Percentiles rank a stretch among this genome's conserved stretches.
Conservation (phyloP, 305 asterid species). For the Rubia peregrina region DNA sequence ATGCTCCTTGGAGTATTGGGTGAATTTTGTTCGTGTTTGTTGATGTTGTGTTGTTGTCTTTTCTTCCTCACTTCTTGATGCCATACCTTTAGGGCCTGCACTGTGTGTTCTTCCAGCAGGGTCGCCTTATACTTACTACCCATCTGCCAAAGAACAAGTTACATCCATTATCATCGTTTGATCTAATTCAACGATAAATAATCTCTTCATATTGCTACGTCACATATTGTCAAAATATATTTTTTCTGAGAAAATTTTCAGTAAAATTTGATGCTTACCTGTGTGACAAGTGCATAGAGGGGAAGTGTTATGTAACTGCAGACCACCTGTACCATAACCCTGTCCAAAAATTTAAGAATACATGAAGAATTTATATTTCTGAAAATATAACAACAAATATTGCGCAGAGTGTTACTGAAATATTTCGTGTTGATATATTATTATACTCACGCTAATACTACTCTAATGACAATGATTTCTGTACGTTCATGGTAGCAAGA, state of each 20-base stretch:
- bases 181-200: not conserved
- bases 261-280: constrained; percentile 28
- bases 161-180: not conserved
- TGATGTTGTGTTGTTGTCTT: constrained; percentile 11
- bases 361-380: not conserved
- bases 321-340: constrained; percentile 59
- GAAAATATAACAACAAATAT: not conserved
- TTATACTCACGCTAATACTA: constrained; percentile 59
- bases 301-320: constrained; percentile 79
- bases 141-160: constrained; percentile 32
- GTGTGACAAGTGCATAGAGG: constrained; percentile 74
- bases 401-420: not conserved
- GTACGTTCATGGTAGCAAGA: constrained; percentile 60
- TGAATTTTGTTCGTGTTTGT: constrained; percentile 8
- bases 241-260: no score
- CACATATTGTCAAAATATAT: no score
- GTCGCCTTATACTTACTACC: constrained; percentile 51
- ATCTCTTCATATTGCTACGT: no score
- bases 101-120: constrained; percentile 45
- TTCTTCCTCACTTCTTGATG: constrained; percentile 47
- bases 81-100: constrained; percentile 49
- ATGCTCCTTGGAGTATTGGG: not conserved
- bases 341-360: constrained; percentile 14
- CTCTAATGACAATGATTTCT: constrained; percentile 38
- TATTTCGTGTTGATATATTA: not conserved